Percentiles rank a stretch among this genome's conserved stretches.
phyloP scores from a whole-genome alignment of 202 grass and related monocot species.

The Digitaria exilis region DNA sequence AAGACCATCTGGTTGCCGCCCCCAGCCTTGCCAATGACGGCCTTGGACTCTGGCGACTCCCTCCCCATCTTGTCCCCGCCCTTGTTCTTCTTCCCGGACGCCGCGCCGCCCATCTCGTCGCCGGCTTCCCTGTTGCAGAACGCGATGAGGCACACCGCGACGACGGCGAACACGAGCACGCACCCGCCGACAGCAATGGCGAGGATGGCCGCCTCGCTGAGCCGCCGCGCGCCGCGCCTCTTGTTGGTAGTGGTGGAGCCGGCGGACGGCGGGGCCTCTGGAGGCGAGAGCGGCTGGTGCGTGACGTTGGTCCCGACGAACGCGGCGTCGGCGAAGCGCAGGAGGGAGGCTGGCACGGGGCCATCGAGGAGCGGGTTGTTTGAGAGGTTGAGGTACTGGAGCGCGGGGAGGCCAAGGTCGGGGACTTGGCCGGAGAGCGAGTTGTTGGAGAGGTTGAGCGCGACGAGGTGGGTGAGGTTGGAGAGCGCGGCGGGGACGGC shows the following conservation, averaged over 20 bases:
- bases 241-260: not conserved
- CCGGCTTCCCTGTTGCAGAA: conserved; percentile 41
- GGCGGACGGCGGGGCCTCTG: not conserved
- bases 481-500: conserved; percentile 45
- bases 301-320: conserved; percentile 64
- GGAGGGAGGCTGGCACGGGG: conserved; percentile 46
- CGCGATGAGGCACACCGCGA: conserved; percentile 46
- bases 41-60: conserved; percentile 74
- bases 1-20: conserved; percentile 83
- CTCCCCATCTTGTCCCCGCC: conserved; percentile 41
- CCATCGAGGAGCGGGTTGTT: conserved; percentile 67
- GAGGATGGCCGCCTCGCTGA: conserved; percentile 62
- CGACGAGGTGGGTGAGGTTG: conserved; percentile 59
- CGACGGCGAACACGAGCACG: conserved; percentile 35
- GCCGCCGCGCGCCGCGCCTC: conserved; percentile 39
- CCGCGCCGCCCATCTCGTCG: not conserved
- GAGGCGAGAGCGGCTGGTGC: not conserved
- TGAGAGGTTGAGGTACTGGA: conserved; percentile 72
- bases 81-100: conserved; percentile 12
- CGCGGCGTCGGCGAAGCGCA: conserved; percentile 46
- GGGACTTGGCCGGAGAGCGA: conserved; percentile 71
- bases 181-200: conserved; percentile 69
- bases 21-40: conserved; percentile 55
- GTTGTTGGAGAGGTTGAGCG: conserved; percentile 89
- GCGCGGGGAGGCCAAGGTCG: conserved; percentile 57